Evolutionary conservation across 2,329 filamentous ascomycete genomes (phyloP), one percentile per base, ranked within the genome.

Genomic region (Epichloe hybrida): DNA sequence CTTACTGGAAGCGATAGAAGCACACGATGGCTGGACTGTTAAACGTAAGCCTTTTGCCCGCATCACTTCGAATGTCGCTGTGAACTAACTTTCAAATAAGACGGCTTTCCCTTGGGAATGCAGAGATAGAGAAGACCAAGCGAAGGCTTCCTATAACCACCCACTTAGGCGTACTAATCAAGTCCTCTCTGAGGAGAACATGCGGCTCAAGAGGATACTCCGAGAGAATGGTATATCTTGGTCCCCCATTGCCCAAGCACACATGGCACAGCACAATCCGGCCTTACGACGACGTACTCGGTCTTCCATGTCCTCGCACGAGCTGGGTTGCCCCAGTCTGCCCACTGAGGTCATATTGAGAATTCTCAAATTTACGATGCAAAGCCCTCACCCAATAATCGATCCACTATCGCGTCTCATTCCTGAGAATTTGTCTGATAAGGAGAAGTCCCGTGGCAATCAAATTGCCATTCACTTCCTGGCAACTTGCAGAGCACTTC

Each of bases 381-480:
- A 69, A 27, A 74, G 72, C 56, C 59, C 66, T 1, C 53, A 66
- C 35, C 71, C 77, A 35, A 76, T 80, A 54, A 65, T 79, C 46
- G 76, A 80, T 52, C 77, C 77, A 2, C 64, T 80, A 42, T 74
- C 67, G 46, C 70, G 69, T 49, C 56, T 67, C 20, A 69, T 65
- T 45, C 56, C 59, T 2, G 72, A 75, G 27, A 69, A 69, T 51
- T 54, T 78, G 46, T 71, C 74, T 1, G 56, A 61, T 4, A 59
- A 57, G 3, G 75, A 77, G 57, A 69, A 70, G 57, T 50, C 58
- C 2, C 67, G 69, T n/a, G 63, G 64, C 15, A 71, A 73, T 51
- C 69, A 75, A 55, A 68, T 79, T 50, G 72, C 75, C 50, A 75
- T 79, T 45, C 68, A 76, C 55, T 73, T 78, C 48, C 63, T 80